Conservation (phyloP, 2,329 filamentous ascomycete species). For the Pestalotiopsis sp. region DNA sequence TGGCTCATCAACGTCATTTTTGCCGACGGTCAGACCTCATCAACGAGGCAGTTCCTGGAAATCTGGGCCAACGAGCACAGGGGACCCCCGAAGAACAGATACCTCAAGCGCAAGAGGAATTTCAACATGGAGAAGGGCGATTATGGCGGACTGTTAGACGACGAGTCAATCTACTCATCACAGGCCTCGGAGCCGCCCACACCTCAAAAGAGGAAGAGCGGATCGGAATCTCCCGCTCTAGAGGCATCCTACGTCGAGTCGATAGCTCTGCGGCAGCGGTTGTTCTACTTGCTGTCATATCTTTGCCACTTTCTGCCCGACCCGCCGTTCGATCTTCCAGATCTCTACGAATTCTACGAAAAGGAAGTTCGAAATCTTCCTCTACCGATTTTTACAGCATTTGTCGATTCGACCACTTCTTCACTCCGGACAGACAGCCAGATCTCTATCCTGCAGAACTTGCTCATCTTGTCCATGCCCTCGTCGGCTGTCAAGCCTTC, state of each 20-base stretch:
- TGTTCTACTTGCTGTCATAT: slow-evolving; percentile 61
- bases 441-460: slow-evolving; percentile 46
- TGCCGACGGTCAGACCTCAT: slow-evolving; percentile 61
- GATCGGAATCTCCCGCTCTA: slow-evolving; percentile 38
- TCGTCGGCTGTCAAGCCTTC: slow-evolving; percentile 43
- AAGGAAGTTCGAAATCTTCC: slow-evolving; percentile 61
- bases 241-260: slow-evolving; percentile 52
- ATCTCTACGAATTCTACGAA: slow-evolving; percentile 62
- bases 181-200: slow-evolving; percentile 49
- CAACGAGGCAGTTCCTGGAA: slow-evolving; percentile 60
- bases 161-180: slow-evolving; percentile 50
- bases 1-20: slow-evolving; percentile 69
- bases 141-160: slow-evolving; percentile 63
- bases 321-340: slow-evolving; percentile 43
- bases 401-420: slow-evolving; percentile 45
- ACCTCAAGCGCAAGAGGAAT: slow-evolving; percentile 51
- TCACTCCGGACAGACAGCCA: slow-evolving; percentile 40
- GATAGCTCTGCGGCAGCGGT: slow-evolving; percentile 61
- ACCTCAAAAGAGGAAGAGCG: slow-evolving; percentile 39
- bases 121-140: slow-evolving; percentile 63
- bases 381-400: slow-evolving; percentile 57
- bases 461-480: slow-evolving; percentile 48
- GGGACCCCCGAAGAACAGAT: slow-evolving; percentile 38
- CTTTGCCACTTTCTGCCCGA: slow-evolving; percentile 48
- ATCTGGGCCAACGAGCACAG: slow-evolving; percentile 69